phyloP scores from a whole-genome alignment of 1,284 basidiomycete genomes.

The Cryptococcus floricola region DNA sequence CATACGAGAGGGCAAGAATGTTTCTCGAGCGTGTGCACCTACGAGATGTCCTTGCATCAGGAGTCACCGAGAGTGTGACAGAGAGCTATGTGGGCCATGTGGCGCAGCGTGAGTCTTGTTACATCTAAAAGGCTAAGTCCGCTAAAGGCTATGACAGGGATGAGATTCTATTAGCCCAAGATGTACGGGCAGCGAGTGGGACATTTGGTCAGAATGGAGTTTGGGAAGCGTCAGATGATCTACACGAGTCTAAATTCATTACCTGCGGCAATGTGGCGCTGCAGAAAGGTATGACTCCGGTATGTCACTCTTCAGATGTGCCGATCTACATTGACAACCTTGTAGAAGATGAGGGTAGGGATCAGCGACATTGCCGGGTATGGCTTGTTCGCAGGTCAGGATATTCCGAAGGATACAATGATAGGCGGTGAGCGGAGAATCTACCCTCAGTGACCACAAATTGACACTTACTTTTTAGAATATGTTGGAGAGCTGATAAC shows the following conservation, averaged over 20 bases:
- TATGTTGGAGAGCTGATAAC: slow-evolving; percentile 19
- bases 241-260: not conserved
- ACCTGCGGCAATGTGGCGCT: slow-evolving; percentile 12
- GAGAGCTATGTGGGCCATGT: slow-evolving; percentile 14
- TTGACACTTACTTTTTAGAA: slow-evolving; percentile 8
- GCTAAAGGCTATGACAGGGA: not conserved
- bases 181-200: not conserved
- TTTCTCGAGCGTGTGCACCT: slow-evolving; percentile 3
- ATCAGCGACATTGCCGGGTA: slow-evolving; percentile 18
- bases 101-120: slow-evolving; percentile 9
- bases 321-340: not conserved
- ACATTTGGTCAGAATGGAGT: not conserved
- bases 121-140: no score
- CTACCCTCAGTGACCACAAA: not conserved
- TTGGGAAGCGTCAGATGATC: not conserved
- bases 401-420: slow-evolving; percentile 7
- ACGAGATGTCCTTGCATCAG: slow-evolving; percentile 14
- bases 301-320: not conserved
- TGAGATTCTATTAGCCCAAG: not conserved
- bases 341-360: slow-evolving; percentile 14
- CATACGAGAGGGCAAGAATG: not conserved
- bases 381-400: slow-evolving; percentile 20
- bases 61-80: slow-evolving; percentile 14
- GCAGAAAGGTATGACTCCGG: slow-evolving; percentile 13
- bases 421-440: slow-evolving; percentile 12